Evolutionary conservation across 73 alveolate genomes (phyloP).

Genomic region (Stentor coeruleus): DNA sequence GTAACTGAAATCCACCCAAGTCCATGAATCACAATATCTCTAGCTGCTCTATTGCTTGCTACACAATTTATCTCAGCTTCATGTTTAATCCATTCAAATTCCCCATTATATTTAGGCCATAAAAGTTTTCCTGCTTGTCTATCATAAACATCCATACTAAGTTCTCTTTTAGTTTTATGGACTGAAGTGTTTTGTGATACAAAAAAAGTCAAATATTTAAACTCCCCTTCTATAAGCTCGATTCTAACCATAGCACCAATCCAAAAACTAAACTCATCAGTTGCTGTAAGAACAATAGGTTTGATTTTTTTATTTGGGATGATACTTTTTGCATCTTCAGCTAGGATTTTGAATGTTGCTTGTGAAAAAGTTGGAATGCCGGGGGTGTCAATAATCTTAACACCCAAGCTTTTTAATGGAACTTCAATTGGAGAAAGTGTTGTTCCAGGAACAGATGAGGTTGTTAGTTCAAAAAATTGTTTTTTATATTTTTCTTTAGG

Average conservation of each 20-base stretch:
- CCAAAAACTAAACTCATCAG: conserved; percentile 36
- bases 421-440: conserved; percentile 47
- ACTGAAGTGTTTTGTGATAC: conserved; percentile 36
- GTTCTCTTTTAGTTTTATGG: conserved; percentile 46
- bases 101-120: conserved; percentile 46
- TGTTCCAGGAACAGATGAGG: conserved; percentile 56
- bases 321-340: conserved; percentile 37
- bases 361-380: conserved; percentile 56
- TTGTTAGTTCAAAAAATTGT: conserved; percentile 34
- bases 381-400: conserved; percentile 53
- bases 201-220: conserved; percentile 45
- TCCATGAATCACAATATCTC: conserved; percentile 52
- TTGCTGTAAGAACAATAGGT: conserved; percentile 25
- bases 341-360: conserved; percentile 31
- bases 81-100: conserved; percentile 31
- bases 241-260: conserved; percentile 56
- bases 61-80: conserved; percentile 40
- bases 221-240: conserved; percentile 51
- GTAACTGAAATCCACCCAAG: conserved; percentile 56
- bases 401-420: conserved; percentile 32
- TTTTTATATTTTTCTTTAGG: conserved; percentile 27
- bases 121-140: conserved; percentile 53
- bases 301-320: conserved; percentile 31
- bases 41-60: conserved; percentile 37
- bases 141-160: conserved; percentile 36